Evolutionary conservation across 2,329 filamentous ascomycete genomes (phyloP), one percentile per base, ranked within the genome.

Genomic region (Penicillium sp.): DNA sequence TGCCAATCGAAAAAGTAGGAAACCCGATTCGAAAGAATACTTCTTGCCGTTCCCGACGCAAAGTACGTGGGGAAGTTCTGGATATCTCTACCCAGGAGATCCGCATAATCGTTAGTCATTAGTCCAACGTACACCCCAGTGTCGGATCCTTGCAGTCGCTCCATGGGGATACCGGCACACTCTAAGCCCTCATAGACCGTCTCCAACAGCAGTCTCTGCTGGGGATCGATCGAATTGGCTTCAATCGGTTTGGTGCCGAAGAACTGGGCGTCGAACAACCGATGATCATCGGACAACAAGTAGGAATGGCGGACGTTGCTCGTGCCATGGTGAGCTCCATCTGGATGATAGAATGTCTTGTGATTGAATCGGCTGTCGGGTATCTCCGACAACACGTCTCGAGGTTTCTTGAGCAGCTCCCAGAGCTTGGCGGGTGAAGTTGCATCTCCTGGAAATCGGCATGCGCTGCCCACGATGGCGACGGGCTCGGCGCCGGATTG

Each of bases 11-110:
- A 66, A 44, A 64, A 72, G 56, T 72, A 71, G 1, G 68, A 71
- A 5, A 72, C 48, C 1, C 71, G 66, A 24, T 73, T 74, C 1
- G 72, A 66, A 3, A 74, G 51, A 9, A 75, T 72, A 25, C 65
- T 67, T 13, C 64, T 54, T 2, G 67, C 62, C 33, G 60, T 69
- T n/a, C 69, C 66, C 1, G 66, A 67, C n/a, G 61, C 57, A 10
- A 56, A 56, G 33, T 63, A 63, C 6, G 54, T 58, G 0, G 60
- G 58, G 6, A 63, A 50, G 12, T 49, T 56, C 24, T 63, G 57
- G 15, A 57, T 51, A 46, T 64, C 60, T 8, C 53, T 48, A 9
- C 55, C 54, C 12, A 59, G 28, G 10, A 65, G 41, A 24, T 61
- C 60, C 13, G 52, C 47, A 42, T 62, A 65, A 43, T 65, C 62